Percentiles rank a stretch among this genome's conserved stretches.
phyloP scores from a whole-genome alignment of 2,329 filamentous ascomycete species.

The Zalaria obscura region DNA sequence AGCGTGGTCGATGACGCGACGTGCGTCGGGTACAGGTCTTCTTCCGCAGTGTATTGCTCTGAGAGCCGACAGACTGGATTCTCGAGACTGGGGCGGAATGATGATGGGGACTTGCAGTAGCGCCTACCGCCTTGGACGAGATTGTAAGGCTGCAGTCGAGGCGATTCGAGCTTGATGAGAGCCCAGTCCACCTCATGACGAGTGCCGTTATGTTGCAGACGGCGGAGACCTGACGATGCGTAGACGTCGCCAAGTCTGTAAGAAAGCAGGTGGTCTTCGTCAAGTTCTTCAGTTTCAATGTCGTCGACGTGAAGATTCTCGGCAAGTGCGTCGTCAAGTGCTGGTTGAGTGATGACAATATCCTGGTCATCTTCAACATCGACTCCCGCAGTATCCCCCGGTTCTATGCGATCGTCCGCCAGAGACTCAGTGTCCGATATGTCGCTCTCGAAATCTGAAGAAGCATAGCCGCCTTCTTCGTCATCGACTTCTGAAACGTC shows the following conservation, averaged over 20 bases:
- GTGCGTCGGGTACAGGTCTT: slow-evolving; percentile 26
- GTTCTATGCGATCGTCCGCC: slow-evolving; percentile 12
- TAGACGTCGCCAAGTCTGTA: slow-evolving; percentile 74
- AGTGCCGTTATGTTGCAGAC: slow-evolving; percentile 37
- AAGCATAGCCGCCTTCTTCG: slow-evolving; percentile 33
- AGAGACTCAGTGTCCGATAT: slow-evolving; percentile 10
- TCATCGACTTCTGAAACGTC: slow-evolving; percentile 22
- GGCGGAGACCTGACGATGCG: slow-evolving; percentile 77
- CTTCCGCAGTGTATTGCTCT: slow-evolving; percentile 17
- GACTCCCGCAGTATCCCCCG: slow-evolving; percentile 63
- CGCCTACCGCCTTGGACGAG: slow-evolving; percentile 43
- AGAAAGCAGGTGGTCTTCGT: slow-evolving; percentile 65
- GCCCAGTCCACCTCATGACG: slow-evolving; percentile 95
- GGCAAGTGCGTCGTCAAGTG: slow-evolving; percentile 55
- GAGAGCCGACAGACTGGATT: slow-evolving; percentile 14
- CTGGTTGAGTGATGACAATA: slow-evolving; percentile 79
- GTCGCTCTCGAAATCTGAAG: slow-evolving; percentile 21
- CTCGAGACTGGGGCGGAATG: slow-evolving; percentile 18
- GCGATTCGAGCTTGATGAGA: slow-evolving; percentile 63
- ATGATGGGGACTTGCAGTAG: slow-evolving; percentile 14
- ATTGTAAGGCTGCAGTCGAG: slow-evolving; percentile 59
- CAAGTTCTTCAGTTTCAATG: slow-evolving; percentile 52
- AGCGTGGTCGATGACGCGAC: slow-evolving; percentile 46
- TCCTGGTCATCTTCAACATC: slow-evolving; percentile 60
- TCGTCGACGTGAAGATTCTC: slow-evolving; percentile 73